These are phyloP conservation scores for Chrysanthemum lavandulifolium DNA, from an alignment of 129 eudicot species.

Conservation along the genomic window DNA sequence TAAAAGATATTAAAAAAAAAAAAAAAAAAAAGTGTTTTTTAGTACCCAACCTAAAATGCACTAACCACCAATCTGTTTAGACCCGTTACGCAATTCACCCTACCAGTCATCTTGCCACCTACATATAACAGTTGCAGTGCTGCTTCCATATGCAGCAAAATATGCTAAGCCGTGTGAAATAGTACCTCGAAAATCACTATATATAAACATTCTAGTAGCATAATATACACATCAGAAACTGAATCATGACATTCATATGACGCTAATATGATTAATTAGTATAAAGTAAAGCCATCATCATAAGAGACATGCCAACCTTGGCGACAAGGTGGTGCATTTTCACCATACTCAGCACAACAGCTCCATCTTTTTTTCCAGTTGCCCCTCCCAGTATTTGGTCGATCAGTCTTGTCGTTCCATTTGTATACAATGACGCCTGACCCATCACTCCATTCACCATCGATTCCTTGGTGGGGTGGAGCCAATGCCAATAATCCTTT, in stretches of 20 bases:
- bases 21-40: not conserved
- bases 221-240: not conserved
- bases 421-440: conserved; percentile 74
- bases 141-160: conserved; percentile 1
- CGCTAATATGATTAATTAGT: conserved; percentile 16
- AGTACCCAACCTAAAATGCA: not conserved
- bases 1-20: not conserved
- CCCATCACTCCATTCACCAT: conserved; percentile 71
- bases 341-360: conserved; percentile 71
- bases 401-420: conserved; percentile 62
- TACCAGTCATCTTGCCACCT: no score
- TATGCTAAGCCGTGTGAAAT: conserved; percentile 13
- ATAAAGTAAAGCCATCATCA: conserved; percentile 75
- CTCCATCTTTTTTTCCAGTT: conserved; percentile 92
- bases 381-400: conserved; percentile 68
- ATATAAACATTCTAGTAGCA: not conserved
- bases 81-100: not conserved
- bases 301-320: conserved; percentile 80
- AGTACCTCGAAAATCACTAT: not conserved
- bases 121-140: not conserved
- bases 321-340: conserved; percentile 67
- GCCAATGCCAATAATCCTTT: conserved; percentile 64
- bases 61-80: not conserved
- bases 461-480: conserved; percentile 83
- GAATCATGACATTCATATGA: not conserved